phyloP scores from a whole-genome alignment of 345 rosid genomes.

The Eucalyptus viminalis region DNA sequence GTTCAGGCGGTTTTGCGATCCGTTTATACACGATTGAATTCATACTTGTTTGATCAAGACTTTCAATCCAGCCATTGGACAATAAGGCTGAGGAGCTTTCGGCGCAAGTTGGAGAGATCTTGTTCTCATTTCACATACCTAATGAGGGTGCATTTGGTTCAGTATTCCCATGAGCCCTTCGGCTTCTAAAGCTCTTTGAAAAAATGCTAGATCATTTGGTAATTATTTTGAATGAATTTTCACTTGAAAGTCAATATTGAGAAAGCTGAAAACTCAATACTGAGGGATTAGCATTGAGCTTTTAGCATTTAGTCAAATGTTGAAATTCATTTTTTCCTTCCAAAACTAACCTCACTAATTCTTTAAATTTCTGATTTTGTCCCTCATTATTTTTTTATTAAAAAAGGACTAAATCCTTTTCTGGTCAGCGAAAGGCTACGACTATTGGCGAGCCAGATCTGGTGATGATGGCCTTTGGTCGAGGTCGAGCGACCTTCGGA shows the following conservation, averaged over 20 bases:
- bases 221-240: no score
- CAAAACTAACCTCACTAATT: no score
- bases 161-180: fast-evolving
- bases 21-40: background rate
- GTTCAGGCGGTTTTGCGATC: background rate
- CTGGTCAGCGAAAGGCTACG: fast-evolving
- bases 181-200: no score
- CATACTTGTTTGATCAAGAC: background rate
- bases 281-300: no score
- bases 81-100: background rate
- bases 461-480: no score
- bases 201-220: no score
- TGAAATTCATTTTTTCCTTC: no score
- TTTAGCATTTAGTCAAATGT: fast-evolving
- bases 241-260: no score
- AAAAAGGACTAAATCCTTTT: no score
- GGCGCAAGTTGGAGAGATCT: background rate
- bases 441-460: fast-evolving
- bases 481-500: fast-evolving
- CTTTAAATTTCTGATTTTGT: no score
- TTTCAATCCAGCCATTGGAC: background rate
- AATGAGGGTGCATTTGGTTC: no score
- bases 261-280: fast-evolving
- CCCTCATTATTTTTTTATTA: no score
- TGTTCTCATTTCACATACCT: background rate